These are phyloP conservation scores for Penicillium sp. DNA, from an alignment of 2,329 filamentous ascomycete genomes.

Conservation along the genomic window DNA sequence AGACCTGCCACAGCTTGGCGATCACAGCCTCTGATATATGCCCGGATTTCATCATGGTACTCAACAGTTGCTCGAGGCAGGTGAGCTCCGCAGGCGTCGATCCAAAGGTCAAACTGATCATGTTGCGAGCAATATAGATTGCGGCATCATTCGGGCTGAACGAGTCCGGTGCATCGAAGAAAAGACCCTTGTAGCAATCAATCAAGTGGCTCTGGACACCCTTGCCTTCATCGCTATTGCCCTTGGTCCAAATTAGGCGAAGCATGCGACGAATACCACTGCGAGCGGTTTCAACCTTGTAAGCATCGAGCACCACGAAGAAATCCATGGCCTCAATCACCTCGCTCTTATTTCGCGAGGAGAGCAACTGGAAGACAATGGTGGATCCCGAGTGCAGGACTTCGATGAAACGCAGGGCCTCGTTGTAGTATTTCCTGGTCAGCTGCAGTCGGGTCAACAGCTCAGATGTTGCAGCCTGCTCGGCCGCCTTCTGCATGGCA, in stretches of 20 bases:
- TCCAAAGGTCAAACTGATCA: slow-evolving; percentile 97
- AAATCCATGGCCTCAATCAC: slow-evolving; percentile 99
- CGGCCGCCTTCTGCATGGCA: slow-evolving; percentile 71
- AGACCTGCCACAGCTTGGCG: slow-evolving; percentile 94
- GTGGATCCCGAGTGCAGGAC: slow-evolving; percentile 78
- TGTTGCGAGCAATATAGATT: slow-evolving; percentile 93
- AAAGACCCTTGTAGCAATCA: slow-evolving; percentile 91
- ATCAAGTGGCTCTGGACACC: slow-evolving; percentile 95
- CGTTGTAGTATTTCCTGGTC: slow-evolving; percentile 85
- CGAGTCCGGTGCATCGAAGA: slow-evolving; percentile 88
- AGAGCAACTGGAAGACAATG: slow-evolving; percentile 78
- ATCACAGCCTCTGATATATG: slow-evolving; percentile 81
- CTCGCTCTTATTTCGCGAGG: slow-evolving; percentile 95
- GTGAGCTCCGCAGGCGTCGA: slow-evolving; percentile 92
- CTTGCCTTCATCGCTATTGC: slow-evolving; percentile 98
- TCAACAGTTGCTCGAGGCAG: slow-evolving; percentile 87
- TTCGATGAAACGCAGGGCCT: slow-evolving; percentile 90
- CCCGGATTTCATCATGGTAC: slow-evolving; percentile 95
- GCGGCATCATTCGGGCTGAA: slow-evolving; percentile 86
- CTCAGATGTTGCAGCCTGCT: slow-evolving; percentile 84
- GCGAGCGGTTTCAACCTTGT: slow-evolving; percentile 92
- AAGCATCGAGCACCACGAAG: slow-evolving; percentile 90
- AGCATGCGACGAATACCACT: slow-evolving; percentile 92
- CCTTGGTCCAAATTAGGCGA: slow-evolving; percentile 97
- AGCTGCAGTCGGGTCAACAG: slow-evolving; percentile 81